Conservation (phyloP, 1,284 basidiomycete genomes). For the Cryptococcus sp. region DNA sequence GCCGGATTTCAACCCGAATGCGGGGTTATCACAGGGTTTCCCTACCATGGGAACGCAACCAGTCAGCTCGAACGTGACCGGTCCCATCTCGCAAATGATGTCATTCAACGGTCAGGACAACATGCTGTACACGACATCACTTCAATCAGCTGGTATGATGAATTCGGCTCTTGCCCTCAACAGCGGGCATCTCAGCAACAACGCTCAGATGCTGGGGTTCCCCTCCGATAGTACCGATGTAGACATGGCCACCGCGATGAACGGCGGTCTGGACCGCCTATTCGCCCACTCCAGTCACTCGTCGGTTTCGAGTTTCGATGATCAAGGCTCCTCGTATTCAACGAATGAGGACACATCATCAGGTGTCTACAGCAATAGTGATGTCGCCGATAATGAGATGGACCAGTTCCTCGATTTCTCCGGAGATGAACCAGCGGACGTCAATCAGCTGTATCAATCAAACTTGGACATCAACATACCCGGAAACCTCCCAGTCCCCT, state of each 20-base stretch:
- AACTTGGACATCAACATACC: not conserved
- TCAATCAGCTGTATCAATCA: slow-evolving; percentile 13
- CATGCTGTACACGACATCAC: slow-evolving; percentile 16
- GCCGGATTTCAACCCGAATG: slow-evolving; percentile 35
- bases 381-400: slow-evolving; percentile 33
- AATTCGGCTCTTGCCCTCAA: slow-evolving; percentile 9
- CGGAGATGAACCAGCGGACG: slow-evolving; percentile 32
- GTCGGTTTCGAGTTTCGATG: slow-evolving; percentile 35
- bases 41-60: slow-evolving; percentile 2
- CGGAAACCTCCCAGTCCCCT: too few relatives aligned
- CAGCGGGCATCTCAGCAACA: not conserved
- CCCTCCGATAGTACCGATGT: slow-evolving; percentile 23
- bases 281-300: slow-evolving; percentile 35
- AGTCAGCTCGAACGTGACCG: slow-evolving; percentile 27
- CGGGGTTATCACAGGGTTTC: not conserved
- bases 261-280: slow-evolving; percentile 35
- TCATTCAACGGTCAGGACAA: slow-evolving; percentile 13
- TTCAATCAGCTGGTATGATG: slow-evolving; percentile 16
- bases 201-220: slow-evolving; percentile 24
- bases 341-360: slow-evolving; percentile 31
- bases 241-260: slow-evolving; percentile 34
- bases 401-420: slow-evolving; percentile 47
- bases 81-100: slow-evolving; percentile 21
- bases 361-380: slow-evolving; percentile 39
- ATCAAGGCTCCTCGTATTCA: slow-evolving; percentile 40